Evolutionary conservation across 1,284 basidiomycete genomes (phyloP), one percentile per base, ranked within the genome.

Genomic region (Anthracocystis setariae): DNA sequence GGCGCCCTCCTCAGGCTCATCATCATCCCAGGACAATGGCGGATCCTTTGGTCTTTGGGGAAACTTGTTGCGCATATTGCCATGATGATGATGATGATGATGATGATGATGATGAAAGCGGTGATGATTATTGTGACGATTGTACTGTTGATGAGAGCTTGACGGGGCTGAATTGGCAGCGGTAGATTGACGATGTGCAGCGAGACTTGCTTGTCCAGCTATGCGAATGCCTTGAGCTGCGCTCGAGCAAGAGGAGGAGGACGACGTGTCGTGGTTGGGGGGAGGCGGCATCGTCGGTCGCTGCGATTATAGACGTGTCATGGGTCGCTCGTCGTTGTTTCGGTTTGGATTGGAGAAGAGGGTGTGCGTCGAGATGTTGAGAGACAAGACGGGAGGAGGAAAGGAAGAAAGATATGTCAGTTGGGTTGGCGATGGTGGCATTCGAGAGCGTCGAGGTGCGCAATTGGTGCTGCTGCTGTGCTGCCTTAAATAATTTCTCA

Each of bases 1-100:
- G 2, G 69, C 69, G n/a, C 69, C 69, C 46, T 72, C 69, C n/a
- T 72, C 69, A 8, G 65, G 62, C 15, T 72, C 68, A 37, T 71
- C 69, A 24, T 62, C 59, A 15, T 60, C 45, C 8, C 33, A 21
- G 20, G 35, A 5, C 15, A 17, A 9, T 5, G 35, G 35, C n/a
- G 35, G 35, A n/a, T 5, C n/a, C 17, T 37, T 37, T 5, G 35
- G 35, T 37, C 15, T 37, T 13, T 7, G n/a, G 17, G 35, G 35
- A 5, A 17, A n/a, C n/a, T 27, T 51, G 56, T 29, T 33, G 12
- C 10, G 42, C 20, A 9, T 38, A 25, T 29, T 38, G 25, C 3
- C 43, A 43, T 27, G 39, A 48, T 15, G 48, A 21, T 37, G 38
- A 42, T 25, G 39, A 27, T 17, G 15, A 29, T 29, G 29, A 12